phyloP scores from a whole-genome alignment of 2,329 filamentous ascomycete genomes.

The Falciphora oryzae region DNA sequence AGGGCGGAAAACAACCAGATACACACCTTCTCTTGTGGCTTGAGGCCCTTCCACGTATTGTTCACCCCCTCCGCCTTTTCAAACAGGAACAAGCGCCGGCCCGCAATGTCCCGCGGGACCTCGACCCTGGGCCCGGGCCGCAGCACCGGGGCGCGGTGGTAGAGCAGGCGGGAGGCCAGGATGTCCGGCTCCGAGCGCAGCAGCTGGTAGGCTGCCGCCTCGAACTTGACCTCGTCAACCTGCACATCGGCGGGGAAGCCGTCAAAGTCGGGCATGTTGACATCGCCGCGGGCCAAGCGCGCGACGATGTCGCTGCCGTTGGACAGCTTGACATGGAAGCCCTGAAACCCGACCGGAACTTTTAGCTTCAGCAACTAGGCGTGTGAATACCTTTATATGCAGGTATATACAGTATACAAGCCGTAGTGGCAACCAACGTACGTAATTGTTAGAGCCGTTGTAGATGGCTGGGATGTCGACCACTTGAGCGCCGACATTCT shows the following conservation, averaged over 20 bases:
- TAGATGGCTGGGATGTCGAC: constrained; percentile 20
- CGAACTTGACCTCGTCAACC: constrained; percentile 17
- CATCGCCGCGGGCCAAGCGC: constrained; percentile 14
- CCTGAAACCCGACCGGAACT: constrained; percentile 12
- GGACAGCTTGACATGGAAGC: not conserved
- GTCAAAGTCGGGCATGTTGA: constrained; percentile 17
- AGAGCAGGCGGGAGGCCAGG: constrained; percentile 16
- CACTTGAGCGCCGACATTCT: constrained; percentile 17
- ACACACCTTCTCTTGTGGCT: not conserved
- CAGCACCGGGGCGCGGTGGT: constrained; percentile 16
- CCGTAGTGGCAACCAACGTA: too few species aligned
- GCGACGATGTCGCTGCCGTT: constrained; percentile 15
- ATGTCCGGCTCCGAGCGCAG: constrained; percentile 16
- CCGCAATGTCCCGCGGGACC: not conserved
- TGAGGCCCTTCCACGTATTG: not conserved
- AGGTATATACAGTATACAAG: too few species aligned
- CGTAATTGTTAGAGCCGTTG: constrained; percentile 24
- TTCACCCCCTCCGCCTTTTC: not conserved
- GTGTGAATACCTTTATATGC: too few species aligned
- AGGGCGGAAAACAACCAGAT: too few species aligned
- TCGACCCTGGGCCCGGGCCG: not conserved
- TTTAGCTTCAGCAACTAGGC: constrained; percentile 17
- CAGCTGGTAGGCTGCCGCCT: constrained; percentile 17
- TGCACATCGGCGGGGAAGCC: constrained; percentile 12
- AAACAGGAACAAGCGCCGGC: not conserved